Percentiles rank a stretch among this genome's conserved stretches.
Conservation (phyloP, 352 stramenopile genomes). For the Phytophthora crassamura region DNA sequence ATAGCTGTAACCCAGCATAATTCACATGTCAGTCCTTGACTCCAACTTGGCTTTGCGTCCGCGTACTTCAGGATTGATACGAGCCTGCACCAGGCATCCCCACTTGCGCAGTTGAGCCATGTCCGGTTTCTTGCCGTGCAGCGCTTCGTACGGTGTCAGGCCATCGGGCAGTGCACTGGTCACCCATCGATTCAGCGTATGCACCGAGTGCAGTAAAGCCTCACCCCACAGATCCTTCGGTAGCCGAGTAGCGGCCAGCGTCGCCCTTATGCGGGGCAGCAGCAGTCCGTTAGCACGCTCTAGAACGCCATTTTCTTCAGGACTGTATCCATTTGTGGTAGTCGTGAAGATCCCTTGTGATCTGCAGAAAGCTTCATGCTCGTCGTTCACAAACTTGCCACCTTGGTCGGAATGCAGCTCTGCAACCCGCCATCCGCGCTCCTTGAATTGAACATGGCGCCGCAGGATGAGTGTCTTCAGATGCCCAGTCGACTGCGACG, state of each 20-base stretch:
- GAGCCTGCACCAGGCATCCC: constrained; percentile 24
- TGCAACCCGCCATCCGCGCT: background rate
- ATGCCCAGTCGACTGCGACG: constrained; percentile 5
- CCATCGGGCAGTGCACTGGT: constrained; percentile 1
- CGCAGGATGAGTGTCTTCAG: constrained; percentile 4
- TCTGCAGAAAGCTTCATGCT: constrained; percentile 5
- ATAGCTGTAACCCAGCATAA: constrained; percentile 18
- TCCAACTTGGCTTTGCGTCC: constrained; percentile 6
- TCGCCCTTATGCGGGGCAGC: background rate
- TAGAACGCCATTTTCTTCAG: constrained; percentile 32
- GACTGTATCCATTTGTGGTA: constrained; percentile 24
- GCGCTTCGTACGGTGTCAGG: constrained; percentile 17
- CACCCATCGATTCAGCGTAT: constrained; percentile 21
- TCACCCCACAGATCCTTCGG: constrained; percentile 25
- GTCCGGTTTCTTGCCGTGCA: constrained; percentile 20
- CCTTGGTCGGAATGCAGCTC: constrained; percentile 10
- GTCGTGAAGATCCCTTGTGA: constrained; percentile 16
- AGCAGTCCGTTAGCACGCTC: constrained; percentile 13
- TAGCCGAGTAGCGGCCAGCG: constrained; percentile 21
- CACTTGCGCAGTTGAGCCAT: constrained; percentile 3
- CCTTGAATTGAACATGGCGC: constrained; percentile 17
- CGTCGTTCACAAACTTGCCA: constrained; percentile 24
- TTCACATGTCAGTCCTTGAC: constrained; percentile 17
- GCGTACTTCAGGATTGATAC: constrained; percentile 5
- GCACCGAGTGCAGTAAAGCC: constrained; percentile 10